Base-by-base conservation (phyloP, 441 rosid species). In the Brassica hybrid region DNA sequence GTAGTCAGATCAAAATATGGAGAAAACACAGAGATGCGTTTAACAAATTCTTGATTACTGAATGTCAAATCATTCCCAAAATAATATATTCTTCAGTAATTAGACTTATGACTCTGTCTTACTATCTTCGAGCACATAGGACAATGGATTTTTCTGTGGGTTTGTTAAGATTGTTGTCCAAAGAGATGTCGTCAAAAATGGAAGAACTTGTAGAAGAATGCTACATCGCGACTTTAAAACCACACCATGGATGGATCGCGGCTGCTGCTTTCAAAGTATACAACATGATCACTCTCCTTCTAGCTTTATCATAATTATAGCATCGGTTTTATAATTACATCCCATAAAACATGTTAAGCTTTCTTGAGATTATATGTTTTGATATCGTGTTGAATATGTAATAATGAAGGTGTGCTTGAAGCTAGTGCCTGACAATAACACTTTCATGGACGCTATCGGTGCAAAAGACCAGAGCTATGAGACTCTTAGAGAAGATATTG, bases 221-320 rank as follows among this genome's bases (percentile, higher is more conserved):
- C 41, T 93, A 95, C 72, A 81, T 72, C 65, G 14, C 68, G 32
- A 88, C 94, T 70, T 84, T 95, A 74, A 95, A 91, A 84, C 94
- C 88, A 1, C 88, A 93, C 86, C 99, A 95, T 86, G 90, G 97
- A 65, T 95, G 99, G 98, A 95, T 95, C 73, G 88, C 99, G 2
- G 83, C 90, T 12, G 98, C 98, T 67, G 98, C 99, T 82, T 89
- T 87, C 84, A 95, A 81, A 86, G 99, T 93, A 85, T 17, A 63
- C 36, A 34, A 1, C 54, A 62, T 76, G 5, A 54, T 27, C 72
- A 21, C 8, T 30, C 34, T 56, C 34, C 30, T 17, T 41, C 60
- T 9, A 71, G 17, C 65, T 64, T n/a, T 57, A 9, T 64, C 66
- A 16, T 76, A 69, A 14, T 50, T n/a, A n/a, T 30, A 30, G 4